A percentile compares a stretch with the other conserved stretches of the same genome.
phyloP scores from a whole-genome alignment of 176 grass and related monocot species.

The Carex scoparia region DNA sequence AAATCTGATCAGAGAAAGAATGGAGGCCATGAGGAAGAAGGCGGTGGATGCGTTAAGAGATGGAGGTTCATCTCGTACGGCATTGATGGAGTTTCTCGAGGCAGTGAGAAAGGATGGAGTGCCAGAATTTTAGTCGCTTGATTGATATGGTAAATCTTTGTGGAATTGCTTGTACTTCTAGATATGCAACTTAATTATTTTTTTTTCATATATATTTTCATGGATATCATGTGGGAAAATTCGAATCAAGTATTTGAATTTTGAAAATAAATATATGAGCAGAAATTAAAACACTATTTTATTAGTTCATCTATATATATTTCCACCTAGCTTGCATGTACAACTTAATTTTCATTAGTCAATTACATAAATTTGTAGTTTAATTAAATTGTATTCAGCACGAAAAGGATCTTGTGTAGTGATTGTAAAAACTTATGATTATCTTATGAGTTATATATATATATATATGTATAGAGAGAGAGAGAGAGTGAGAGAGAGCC shows the following conservation, averaged over 20 bases:
- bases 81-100: slow-evolving; percentile 24
- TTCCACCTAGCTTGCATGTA: too few relatives aligned
- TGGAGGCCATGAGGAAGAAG: not conserved
- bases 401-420: not conserved
- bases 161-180: too few relatives aligned
- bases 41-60: not conserved
- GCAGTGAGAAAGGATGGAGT: not conserved
- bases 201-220: too few relatives aligned
- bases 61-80: slow-evolving; percentile 23
- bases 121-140: not conserved
- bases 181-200: too few relatives aligned
- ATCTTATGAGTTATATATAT: too few relatives aligned
- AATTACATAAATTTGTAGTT: not conserved
- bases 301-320: not conserved
- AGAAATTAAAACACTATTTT: too few relatives aligned
- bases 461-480: too few relatives aligned
- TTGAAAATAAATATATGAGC: too few relatives aligned
- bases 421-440: not conserved
- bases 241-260: too few relatives aligned
- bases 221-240: too few relatives aligned
- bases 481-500: too few relatives aligned
- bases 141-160: not conserved
- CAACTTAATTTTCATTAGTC: too few relatives aligned
- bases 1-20: not conserved
- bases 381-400: not conserved